Evolutionary conservation across 495 filamentous ascomycete species (phyloP).

Genomic region (Hypomontagnella monticulosa): DNA sequence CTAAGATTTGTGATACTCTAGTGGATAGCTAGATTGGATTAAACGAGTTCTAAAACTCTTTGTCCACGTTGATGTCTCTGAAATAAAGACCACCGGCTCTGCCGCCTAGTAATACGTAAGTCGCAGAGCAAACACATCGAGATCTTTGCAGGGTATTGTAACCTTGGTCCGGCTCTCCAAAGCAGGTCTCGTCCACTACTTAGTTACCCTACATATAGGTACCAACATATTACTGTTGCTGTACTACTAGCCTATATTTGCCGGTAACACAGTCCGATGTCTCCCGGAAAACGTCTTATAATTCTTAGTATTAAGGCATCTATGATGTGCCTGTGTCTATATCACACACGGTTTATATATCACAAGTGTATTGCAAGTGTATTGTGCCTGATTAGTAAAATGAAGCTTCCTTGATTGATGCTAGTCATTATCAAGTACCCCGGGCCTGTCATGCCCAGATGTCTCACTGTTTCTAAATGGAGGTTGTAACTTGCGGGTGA

Average conservation of each 20-base stretch:
- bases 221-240: conserved; percentile 14
- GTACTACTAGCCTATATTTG: conserved; percentile 24
- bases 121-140: conserved; percentile 16
- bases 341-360: neutral
- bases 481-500: neutral
- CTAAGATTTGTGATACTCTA: conserved; percentile 21
- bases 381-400: too few relatives aligned
- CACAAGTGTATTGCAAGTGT: too few relatives aligned
- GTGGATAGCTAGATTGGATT: neutral
- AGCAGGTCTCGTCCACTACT: conserved; percentile 8
- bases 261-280: conserved; percentile 19
- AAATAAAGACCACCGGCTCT: conserved; percentile 7
- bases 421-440: too few relatives aligned
- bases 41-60: neutral
- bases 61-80: conserved; percentile 2
- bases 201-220: too few relatives aligned
- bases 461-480: neutral
- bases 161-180: conserved; percentile 24
- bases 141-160: conserved; percentile 25
- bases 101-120: neutral
- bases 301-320: neutral
- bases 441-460: too few relatives aligned
- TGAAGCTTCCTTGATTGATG: too few relatives aligned
- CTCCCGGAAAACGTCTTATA: conserved; percentile 6
- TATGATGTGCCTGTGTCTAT: conserved; percentile 1